Evolutionary conservation across 306 rosid species (phyloP).

Genomic region (Cucurbita argyrosperma): DNA sequence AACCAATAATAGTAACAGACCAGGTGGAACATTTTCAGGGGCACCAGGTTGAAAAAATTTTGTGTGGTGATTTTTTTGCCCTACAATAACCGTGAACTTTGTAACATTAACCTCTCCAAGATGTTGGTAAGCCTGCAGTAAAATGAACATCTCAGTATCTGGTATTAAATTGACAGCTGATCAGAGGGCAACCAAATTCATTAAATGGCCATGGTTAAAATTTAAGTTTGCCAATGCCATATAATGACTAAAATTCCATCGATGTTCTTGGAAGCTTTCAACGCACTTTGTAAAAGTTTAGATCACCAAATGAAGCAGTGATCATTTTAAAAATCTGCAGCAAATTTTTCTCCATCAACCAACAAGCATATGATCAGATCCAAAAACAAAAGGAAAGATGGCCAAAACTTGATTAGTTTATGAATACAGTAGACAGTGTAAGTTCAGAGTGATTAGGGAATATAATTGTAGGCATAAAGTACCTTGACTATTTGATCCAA

Average conservation of each 20-base stretch:
- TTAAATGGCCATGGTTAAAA: neutral
- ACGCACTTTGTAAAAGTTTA: neutral
- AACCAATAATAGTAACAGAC: constrained; percentile 19
- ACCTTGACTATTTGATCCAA: constrained; percentile 80
- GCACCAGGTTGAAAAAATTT: constrained; percentile 49
- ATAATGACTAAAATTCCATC: neutral
- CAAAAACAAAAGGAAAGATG: no score
- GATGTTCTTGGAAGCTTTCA: neutral
- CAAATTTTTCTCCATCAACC: neutral
- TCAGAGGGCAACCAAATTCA: constrained; percentile 6
- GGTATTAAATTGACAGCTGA: neutral
- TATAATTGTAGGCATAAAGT: constrained; percentile 4
- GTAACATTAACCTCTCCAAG: constrained; percentile 57
- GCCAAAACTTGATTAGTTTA: no score
- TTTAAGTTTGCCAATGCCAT: neutral
- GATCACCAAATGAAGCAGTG: neutral
- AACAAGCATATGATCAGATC: no score
- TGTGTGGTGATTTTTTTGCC: constrained; percentile 78
- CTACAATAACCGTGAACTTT: constrained; percentile 69
- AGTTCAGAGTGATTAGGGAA: neutral
- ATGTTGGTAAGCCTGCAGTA: constrained; percentile 65
- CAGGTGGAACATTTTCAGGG: constrained; percentile 76
- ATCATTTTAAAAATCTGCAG: neutral
- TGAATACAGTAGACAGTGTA: no score
- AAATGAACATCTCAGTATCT: neutral